A percentile compares a stretch with the other conserved stretches of the same genome.
Conservation (phyloP, 1,139 yeast species). For the Kodamaea ohmeri region DNA sequence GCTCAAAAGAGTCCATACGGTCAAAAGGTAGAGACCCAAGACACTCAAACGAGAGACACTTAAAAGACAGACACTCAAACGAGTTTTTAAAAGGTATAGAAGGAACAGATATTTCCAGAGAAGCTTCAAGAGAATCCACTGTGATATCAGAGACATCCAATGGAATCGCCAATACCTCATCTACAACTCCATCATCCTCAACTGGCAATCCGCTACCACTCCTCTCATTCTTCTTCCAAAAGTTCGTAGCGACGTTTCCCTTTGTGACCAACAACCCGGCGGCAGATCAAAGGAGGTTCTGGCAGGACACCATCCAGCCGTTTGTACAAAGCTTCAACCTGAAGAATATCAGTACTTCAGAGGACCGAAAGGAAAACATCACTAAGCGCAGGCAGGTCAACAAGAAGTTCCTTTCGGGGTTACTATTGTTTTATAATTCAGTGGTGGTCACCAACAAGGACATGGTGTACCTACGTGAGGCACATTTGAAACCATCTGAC, state of each 20-base stretch:
- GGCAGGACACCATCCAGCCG: conserved; percentile 77
- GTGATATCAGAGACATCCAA: no score
- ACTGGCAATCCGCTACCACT: no score
- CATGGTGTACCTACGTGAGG: conserved; percentile 45
- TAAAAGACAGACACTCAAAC: no score
- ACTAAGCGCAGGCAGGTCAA: conserved; percentile 72
- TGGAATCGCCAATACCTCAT: no score
- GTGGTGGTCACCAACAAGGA: conserved; percentile 66
- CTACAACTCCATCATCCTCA: no score
- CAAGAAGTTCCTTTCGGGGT: conserved; percentile 55
- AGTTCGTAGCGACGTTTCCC: conserved; percentile 70
- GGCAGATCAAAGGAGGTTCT: conserved; percentile 56
- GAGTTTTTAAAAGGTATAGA: no score
- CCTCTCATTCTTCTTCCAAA: conserved; percentile 59
- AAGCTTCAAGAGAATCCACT: no score
- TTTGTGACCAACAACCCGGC: conserved; percentile 51
- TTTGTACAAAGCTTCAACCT: conserved; percentile 75
- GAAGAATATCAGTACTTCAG: conserved; percentile 62
- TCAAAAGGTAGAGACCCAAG: no score
- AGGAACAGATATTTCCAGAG: no score
- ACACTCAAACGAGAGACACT: no score
- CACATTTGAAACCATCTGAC: conserved; percentile 52
- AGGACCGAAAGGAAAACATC: conserved; percentile 67
- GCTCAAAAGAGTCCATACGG: no score
- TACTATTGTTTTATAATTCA: conserved; percentile 70